phyloP scores from a whole-genome alignment of 192 early-diverging fungal species.

The Physocladia obscura region DNA sequence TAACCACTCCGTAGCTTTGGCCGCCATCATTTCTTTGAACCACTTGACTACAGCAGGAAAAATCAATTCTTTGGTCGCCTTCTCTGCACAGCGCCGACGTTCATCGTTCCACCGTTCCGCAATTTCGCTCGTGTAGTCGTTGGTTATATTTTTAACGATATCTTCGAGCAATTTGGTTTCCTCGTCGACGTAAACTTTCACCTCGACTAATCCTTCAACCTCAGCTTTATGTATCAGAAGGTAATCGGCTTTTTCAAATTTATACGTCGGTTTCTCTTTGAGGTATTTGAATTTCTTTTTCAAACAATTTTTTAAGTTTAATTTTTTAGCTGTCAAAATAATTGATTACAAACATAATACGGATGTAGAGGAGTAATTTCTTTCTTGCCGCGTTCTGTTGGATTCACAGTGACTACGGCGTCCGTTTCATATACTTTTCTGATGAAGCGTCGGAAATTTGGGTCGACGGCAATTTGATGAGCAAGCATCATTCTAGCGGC shows the following conservation, averaged over 20 bases:
- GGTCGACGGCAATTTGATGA: conserved; percentile 76
- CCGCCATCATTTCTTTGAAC: conserved; percentile 69
- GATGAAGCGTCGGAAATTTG: conserved; percentile 71
- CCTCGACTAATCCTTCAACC: conserved; percentile 65
- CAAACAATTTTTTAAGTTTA: background rate
- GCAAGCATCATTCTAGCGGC: conserved; percentile 72
- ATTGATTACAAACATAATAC: conserved; percentile 49
- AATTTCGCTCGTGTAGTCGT: conserved; percentile 57
- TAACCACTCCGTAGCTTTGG: conserved; percentile 71
- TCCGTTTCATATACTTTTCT: conserved; percentile 68
- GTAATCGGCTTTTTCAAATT: conserved; percentile 75
- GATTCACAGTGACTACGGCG: conserved; percentile 70
- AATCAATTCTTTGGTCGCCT: conserved; percentile 64
- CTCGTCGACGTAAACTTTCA: conserved; percentile 56
- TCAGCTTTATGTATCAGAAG: conserved; percentile 74
- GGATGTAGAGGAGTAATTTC: conserved; percentile 79
- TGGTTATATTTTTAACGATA: conserved; percentile 54
- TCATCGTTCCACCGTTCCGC: conserved; percentile 77
- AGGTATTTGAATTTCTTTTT: conserved; percentile 81
- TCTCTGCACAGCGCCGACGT: conserved; percentile 62
- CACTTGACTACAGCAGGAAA: conserved; percentile 74
- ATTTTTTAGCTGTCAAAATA: background rate
- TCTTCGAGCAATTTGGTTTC: conserved; percentile 52
- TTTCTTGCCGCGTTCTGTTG: conserved; percentile 75
- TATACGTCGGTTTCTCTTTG: conserved; percentile 67